Percentiles rank a stretch among this genome's conserved stretches.
Conservation (phyloP, 768 basidiomycete genomes). For the Leccinum disarticulatum region DNA sequence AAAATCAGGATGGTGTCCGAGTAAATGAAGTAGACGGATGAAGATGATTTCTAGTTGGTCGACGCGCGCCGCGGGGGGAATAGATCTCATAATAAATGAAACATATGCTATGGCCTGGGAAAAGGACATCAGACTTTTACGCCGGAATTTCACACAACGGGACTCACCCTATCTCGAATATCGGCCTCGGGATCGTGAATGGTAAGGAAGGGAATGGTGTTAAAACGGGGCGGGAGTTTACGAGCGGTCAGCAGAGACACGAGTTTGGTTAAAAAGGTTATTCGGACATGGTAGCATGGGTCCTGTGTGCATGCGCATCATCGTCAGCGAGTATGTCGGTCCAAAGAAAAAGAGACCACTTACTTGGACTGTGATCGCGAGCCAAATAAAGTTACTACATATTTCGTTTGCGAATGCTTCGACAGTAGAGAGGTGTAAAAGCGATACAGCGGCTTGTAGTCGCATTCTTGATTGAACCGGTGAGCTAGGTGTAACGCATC, state of each 20-base stretch:
- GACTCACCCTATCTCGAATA: conserved; percentile 60
- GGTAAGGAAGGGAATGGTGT: conserved; percentile 83
- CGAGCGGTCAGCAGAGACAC: conserved; percentile 58
- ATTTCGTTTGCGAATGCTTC: conserved; percentile 58
- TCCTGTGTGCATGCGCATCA: conserved; percentile 51
- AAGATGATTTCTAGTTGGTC: conserved; percentile 81
- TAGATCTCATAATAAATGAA: conserved; percentile 42
- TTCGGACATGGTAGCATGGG: conserved; percentile 82
- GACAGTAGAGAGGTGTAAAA: conserved; percentile 74
- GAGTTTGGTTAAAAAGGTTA: conserved; percentile 74
- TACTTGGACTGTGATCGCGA: conserved; percentile 81
- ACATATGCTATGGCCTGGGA: conserved; percentile 63
- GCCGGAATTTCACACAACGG: background rate
- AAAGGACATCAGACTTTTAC: conserved; percentile 5
- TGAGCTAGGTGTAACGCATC: conserved; percentile 39
- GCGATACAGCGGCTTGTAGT: conserved; percentile 74
- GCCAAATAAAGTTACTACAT: conserved; percentile 56
- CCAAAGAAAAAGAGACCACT: conserved; percentile 1
- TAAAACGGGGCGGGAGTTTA: conserved; percentile 70
- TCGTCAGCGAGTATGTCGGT: background rate
- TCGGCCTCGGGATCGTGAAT: conserved; percentile 91
- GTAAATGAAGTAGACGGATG: conserved; percentile 79
- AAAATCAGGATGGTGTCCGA: conserved; percentile 97
- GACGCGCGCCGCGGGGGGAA: conserved; percentile 53
- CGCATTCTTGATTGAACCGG: conserved; percentile 76